Base-by-base conservation (phyloP, 371 early-diverging fungal genomes). In the Nematocida minor region DNA sequence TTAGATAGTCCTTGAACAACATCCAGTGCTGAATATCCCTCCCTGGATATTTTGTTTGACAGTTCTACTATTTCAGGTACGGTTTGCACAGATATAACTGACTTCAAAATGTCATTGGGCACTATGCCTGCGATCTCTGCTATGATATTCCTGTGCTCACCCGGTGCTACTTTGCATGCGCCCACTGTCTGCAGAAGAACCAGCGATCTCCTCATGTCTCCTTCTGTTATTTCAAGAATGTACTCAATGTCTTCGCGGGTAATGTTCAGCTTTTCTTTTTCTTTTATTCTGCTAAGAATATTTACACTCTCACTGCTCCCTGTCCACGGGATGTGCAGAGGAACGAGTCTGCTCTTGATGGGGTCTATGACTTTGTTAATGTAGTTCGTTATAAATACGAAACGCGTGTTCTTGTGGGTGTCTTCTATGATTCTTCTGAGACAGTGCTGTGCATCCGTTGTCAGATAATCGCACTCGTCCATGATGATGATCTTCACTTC, bases 311-410 rank as follows among this genome's bases (percentile, higher is more conserved):
- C 40, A 47, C 40, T 18, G 38, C 36, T 27, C 20, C 27, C 6
- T 27, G 29, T 42, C 55, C 48, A 67, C n/a, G 77, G 66, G 11
- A 86, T 83, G 60, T 79, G 69, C 4, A 86, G 40, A 36, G 79
- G 78, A 6, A 83, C 54, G 3, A 83, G 69, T 46, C 86, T 81
- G 48, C 82, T 82, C 69, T 81, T 80, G 40, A 86, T 44, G 0
- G 86, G 86, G 14, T 66, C 78, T 51, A 86, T 85, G 18, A 86
- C 80, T 60, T 70, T 79, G 38, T 78, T 89, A 88, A 63, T 93
- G 90, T 85, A 85, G 64, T 85, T 85, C 20, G 85, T 84, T 40
- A 83, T 83, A 77, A 85, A 85, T 60, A 85, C 83, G 60, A 85
- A 85, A 18, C 81, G 48, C 11, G 83, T 85, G 66, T 80, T 83